A percentile compares a stretch with the other conserved stretches of the same genome.
phyloP scores from a whole-genome alignment of 169 alveolate species.

The Ichthyophthirius multifiliis region DNA sequence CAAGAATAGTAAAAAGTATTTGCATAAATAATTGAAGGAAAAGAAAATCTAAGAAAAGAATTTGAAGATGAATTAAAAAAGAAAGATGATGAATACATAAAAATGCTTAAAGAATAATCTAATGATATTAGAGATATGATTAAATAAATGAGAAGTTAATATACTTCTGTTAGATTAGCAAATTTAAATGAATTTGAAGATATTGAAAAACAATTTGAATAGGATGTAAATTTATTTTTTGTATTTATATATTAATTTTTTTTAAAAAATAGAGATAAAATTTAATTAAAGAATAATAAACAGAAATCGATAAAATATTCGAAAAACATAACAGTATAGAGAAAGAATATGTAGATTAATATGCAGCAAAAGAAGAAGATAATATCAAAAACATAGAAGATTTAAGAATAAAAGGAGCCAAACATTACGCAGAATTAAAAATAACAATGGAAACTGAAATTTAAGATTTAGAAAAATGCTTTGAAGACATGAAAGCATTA shows the following conservation, averaged over 20 bases:
- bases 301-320: constrained; percentile 53
- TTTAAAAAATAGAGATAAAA: constrained; percentile 28
- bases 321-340: constrained; percentile 49
- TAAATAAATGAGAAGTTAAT: constrained; percentile 52
- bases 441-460: constrained; percentile 66
- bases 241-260: neutral
- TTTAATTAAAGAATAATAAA: constrained; percentile 40
- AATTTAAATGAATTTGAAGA: constrained; percentile 47
- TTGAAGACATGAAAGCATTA: constrained; percentile 76
- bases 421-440: constrained; percentile 57
- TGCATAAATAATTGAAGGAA: constrained; percentile 43
- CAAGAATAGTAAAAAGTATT: constrained; percentile 47
- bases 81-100: constrained; percentile 71
- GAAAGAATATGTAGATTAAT: constrained; percentile 34
- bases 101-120: constrained; percentile 49
- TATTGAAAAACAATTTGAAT: constrained; percentile 54
- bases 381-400: constrained; percentile 55
- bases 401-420: constrained; percentile 55
- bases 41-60: constrained; percentile 48
- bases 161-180: constrained; percentile 51
- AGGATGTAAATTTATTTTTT: constrained; percentile 1
- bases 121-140: constrained; percentile 57
- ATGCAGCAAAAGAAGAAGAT: constrained; percentile 58
- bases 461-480: constrained; percentile 58
- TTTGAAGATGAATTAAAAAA: constrained; percentile 52